These are phyloP conservation scores for Cyberlindnera lachancei DNA, from an alignment of 805 yeast species.

Conservation along the genomic window DNA sequence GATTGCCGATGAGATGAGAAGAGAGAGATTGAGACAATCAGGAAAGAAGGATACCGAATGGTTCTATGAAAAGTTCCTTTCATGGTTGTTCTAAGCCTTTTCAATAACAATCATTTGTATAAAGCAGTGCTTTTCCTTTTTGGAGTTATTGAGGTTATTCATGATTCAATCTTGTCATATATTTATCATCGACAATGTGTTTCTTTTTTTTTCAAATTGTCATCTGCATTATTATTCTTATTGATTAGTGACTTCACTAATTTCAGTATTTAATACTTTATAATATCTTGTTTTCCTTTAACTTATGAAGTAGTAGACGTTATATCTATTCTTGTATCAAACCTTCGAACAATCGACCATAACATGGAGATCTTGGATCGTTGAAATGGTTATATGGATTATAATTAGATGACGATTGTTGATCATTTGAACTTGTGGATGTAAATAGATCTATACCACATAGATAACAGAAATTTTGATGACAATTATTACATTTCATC, in stretches of 20 bases:
- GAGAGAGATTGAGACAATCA: slow-evolving; percentile 18
- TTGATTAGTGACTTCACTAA: too few relatives aligned
- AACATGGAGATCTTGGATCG: slow-evolving; percentile 35
- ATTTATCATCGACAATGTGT: too few relatives aligned
- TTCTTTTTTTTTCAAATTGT: too few relatives aligned
- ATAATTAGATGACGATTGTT: too few relatives aligned
- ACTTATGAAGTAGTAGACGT: too few relatives aligned
- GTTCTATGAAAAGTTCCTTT: slow-evolving; percentile 40
- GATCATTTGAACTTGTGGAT: too few relatives aligned
- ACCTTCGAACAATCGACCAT: slow-evolving; percentile 46
- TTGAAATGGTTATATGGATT: slow-evolving; percentile 49
- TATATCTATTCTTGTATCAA: slow-evolving; percentile 19
- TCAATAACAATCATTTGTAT: slow-evolving; percentile 39
- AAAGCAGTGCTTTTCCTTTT: too few relatives aligned
- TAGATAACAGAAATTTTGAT: slow-evolving; percentile 42
- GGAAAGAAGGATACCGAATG: slow-evolving; percentile 31
- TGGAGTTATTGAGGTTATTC: too few relatives aligned
- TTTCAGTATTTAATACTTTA: too few relatives aligned
- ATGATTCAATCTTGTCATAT: too few relatives aligned
- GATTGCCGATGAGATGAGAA: slow-evolving; percentile 18
- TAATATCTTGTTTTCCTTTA: too few relatives aligned
- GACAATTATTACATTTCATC: slow-evolving; percentile 48
- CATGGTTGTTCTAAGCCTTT: slow-evolving; percentile 38
- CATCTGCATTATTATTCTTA: too few relatives aligned
- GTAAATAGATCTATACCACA: slow-evolving; percentile 38